A percentile compares a stretch with the other conserved stretches of the same genome.
Conservation (phyloP, 2,329 filamentous ascomycete genomes). For the Chrysoporthe austroafricana region DNA sequence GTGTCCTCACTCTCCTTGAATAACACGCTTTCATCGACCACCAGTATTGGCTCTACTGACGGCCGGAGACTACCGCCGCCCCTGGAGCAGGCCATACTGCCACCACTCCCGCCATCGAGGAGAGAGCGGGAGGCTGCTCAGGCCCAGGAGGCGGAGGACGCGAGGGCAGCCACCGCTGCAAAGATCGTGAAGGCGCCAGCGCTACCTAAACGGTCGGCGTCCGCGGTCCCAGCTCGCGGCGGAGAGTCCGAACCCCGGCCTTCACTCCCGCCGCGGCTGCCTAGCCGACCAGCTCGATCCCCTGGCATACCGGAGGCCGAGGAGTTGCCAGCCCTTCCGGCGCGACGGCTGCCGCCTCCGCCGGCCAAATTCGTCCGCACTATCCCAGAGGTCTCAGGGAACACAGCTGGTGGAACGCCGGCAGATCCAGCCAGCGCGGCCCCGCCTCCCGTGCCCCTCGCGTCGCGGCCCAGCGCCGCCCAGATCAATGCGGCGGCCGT, state of each 20-base stretch:
- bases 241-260: conserved; percentile 38
- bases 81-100: conserved; percentile 60
- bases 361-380: conserved; percentile 39
- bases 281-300: conserved; percentile 50
- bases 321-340: conserved; percentile 48
- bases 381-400: conserved; percentile 37
- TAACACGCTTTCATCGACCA: conserved; percentile 47
- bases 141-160: conserved; percentile 41
- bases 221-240: conserved; percentile 39
- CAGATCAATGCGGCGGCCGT: conserved; percentile 52
- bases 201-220: conserved; percentile 44
- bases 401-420: conserved; percentile 26
- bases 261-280: conserved; percentile 53
- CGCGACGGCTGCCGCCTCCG: conserved; percentile 46
- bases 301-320: conserved; percentile 49
- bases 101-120: conserved; percentile 59
- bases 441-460: conserved; percentile 57
- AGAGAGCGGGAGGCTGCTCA: conserved; percentile 55
- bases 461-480: conserved; percentile 55
- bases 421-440: conserved; percentile 36
- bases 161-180: conserved; percentile 34
- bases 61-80: conserved; percentile 59
- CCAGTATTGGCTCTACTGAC: conserved; percentile 45
- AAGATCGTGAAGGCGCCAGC: conserved; percentile 38
- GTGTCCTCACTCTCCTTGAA: conserved; percentile 57